Evolutionary conservation across 2,329 filamentous ascomycete species (phyloP), one percentile per base, ranked within the genome.

Genomic region (Trichoderma brevicompactum): DNA sequence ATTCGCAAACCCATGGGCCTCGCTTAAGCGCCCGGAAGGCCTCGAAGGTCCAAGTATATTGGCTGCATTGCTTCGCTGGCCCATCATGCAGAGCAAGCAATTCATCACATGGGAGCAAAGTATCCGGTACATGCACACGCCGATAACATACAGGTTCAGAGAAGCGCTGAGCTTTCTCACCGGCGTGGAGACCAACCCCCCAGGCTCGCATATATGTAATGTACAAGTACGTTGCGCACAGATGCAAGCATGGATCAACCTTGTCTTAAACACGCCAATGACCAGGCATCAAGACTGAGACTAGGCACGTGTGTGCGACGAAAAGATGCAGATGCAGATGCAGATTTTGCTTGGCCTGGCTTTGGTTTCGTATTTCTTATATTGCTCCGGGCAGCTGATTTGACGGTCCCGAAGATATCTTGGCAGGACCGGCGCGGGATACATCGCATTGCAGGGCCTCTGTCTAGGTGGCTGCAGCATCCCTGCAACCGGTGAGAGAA

Each of bases 281-380:
- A 17, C 28, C 17, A 13, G 7, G 36, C 17, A 17, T 6, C 38
- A 53, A 8, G 17, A 40, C 43, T n/a, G 49, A 46, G 28, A 34
- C 41, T 34, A 48, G 23, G 44, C 61, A 64, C 61, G 61, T 56
- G 61, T 64, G 61, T 64, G 61, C 41, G 61, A 50, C 61, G 61
- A 64, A 17, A 43, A 53, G 32, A 56, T 49, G 50, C 41, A 56
- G 43, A 55, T 64, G 50, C 52, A 54, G 60, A 64, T 55, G 52
- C 34, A 61, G 46, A 49, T 32, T 55, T n/a, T 50, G 4, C 38
- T 4, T 53, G 13, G 10, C 50, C 28, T 34, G 38, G 28, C 50
- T n/a, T 43, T 55, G n/a, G 49, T 34, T 56, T 55, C 52, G 59
- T 54, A 62, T 55, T 64, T 38, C 19, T 49, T 48, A 8, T 13